These are phyloP conservation scores for Fragaria ananassa DNA, from an alignment of 306 rosid species.

Conservation along the genomic window DNA sequence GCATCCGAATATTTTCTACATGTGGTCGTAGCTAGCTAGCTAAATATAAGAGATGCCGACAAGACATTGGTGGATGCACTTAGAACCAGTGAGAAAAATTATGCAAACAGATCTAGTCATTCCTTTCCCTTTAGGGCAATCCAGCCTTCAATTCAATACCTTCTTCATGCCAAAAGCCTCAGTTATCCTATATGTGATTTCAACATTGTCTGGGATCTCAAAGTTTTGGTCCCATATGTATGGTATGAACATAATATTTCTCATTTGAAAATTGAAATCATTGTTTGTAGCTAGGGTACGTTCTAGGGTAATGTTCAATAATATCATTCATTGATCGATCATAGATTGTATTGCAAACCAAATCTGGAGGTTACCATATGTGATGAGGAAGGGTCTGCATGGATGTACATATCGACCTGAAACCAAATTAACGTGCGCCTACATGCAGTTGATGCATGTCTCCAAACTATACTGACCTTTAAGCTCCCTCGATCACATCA, in stretches of 20 bases:
- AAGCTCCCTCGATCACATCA: background rate
- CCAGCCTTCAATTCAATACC: background rate
- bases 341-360: background rate
- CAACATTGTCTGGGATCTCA: background rate
- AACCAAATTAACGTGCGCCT: background rate
- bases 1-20: background rate
- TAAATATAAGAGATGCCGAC: background rate
- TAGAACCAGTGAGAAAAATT: conserved; percentile 6
- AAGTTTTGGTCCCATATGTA: background rate
- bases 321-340: too few species aligned
- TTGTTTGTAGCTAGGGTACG: too few species aligned
- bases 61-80: conserved; percentile 8
- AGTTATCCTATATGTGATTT: conserved; percentile 13
- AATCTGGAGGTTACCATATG: background rate
- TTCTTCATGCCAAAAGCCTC: conserved; percentile 10
- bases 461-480: background rate
- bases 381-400: background rate
- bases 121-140: conserved; percentile 19
- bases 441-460: background rate
- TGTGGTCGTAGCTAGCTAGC: conserved; percentile 15
- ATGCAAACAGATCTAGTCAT: conserved; percentile 8
- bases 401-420: background rate
- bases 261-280: background rate
- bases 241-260: background rate
- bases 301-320: background rate